Evolutionary conservation across 176 grass and related monocot species (phyloP).

Genomic region (Zea luxurians): DNA sequence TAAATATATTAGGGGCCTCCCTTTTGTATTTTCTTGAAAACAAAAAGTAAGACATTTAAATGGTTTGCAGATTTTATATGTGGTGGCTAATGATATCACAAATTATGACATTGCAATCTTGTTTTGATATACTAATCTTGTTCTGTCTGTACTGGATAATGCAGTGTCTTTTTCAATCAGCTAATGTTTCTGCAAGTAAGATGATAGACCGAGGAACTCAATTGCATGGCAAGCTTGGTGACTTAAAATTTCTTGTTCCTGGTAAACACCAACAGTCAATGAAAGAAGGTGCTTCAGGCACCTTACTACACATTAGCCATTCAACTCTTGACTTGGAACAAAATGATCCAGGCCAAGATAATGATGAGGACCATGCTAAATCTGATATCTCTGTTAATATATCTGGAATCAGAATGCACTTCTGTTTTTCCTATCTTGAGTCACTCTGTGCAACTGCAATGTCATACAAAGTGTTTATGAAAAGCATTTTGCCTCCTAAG

Average conservation of each 20-base stretch:
- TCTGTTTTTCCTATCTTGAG: slow-evolving; percentile 75
- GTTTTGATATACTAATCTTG: slow-evolving; percentile 26
- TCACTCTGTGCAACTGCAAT: slow-evolving; percentile 63
- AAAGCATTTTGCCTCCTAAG: slow-evolving; percentile 58
- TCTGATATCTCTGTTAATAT: slow-evolving; percentile 58
- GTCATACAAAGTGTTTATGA: slow-evolving; percentile 76
- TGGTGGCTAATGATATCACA: background rate
- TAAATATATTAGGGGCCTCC: background rate
- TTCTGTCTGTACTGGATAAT: slow-evolving; percentile 48
- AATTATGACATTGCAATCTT: slow-evolving; percentile 18
- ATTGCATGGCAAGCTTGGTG: slow-evolving; percentile 59
- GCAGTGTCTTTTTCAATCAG: slow-evolving; percentile 75
- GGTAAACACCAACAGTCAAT: slow-evolving; percentile 50
- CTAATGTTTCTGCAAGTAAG: slow-evolving; percentile 71
- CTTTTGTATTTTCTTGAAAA: background rate
- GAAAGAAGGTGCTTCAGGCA: slow-evolving; percentile 54
- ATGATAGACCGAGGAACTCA: slow-evolving; percentile 55
- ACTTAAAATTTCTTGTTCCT: slow-evolving; percentile 58
- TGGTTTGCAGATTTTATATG: slow-evolving; percentile 4
- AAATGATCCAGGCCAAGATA: slow-evolving; percentile 54
- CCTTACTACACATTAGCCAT: slow-evolving; percentile 56
- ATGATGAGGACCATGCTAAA: slow-evolving; percentile 35
- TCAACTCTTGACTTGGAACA: slow-evolving; percentile 69
- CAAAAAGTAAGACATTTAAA: slow-evolving; percentile 10
- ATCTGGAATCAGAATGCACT: slow-evolving; percentile 60